Evolutionary conservation across 306 rosid species (phyloP).

Genomic region (Benincasa hispida): DNA sequence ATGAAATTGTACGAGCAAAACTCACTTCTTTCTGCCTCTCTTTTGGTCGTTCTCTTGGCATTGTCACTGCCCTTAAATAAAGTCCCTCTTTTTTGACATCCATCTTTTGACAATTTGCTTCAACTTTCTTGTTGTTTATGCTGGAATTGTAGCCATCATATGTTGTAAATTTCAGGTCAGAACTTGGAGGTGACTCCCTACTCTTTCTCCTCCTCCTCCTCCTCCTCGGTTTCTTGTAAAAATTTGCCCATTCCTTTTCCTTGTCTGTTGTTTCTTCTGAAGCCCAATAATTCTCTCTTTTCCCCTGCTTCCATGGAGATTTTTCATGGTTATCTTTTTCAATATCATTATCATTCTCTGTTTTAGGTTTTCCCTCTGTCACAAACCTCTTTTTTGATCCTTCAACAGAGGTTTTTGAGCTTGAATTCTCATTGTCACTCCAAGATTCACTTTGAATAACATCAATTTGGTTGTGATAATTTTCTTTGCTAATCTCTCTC

Average conservation of each 20-base stretch:
- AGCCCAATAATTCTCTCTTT: background rate
- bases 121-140: background rate
- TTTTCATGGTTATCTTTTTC: too few species aligned
- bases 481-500: conserved; percentile 5
- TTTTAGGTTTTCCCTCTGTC: conserved; percentile 16
- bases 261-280: background rate
- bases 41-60: conserved; percentile 36
- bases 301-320: too few species aligned
- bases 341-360: too few species aligned
- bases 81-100: conserved; percentile 7
- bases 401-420: conserved; percentile 21
- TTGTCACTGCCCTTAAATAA: conserved; percentile 43
- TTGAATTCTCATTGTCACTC: conserved; percentile 22
- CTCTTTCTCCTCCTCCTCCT: conserved; percentile 14
- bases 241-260: background rate
- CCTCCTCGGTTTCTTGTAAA: conserved; percentile 16
- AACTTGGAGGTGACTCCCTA: conserved; percentile 3
- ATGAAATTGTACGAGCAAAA: conserved; percentile 45
- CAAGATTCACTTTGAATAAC: conserved; percentile 8
- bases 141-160: conserved; percentile 16
- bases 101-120: too few species aligned
- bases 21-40: conserved; percentile 11
- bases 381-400: conserved; percentile 37
- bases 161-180: conserved; percentile 9
- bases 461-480: conserved; percentile 2